Percentiles rank a stretch among this genome's conserved stretches.
These are phyloP conservation scores for Turritis glabra DNA, from an alignment of 345 rosid genomes.

Conservation along the genomic window DNA sequence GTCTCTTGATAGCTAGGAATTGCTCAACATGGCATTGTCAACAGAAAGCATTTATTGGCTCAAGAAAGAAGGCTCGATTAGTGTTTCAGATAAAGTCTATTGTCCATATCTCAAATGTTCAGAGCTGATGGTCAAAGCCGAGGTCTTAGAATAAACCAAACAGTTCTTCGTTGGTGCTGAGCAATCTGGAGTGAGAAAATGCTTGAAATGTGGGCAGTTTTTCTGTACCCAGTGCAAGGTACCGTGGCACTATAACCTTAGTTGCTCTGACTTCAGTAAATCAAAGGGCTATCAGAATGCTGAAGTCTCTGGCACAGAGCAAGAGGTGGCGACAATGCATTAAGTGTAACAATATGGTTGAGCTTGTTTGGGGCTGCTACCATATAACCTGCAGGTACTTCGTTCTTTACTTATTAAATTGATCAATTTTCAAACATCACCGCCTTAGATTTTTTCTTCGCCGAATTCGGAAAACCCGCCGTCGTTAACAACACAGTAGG, in stretches of 20 bases:
- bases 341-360: slow-evolving; percentile 55
- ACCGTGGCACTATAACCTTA: slow-evolving; percentile 65
- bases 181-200: slow-evolving; percentile 52
- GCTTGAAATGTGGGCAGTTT: slow-evolving; percentile 53
- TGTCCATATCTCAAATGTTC: slow-evolving; percentile 86
- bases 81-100: slow-evolving; percentile 60
- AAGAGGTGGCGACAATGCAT: slow-evolving; percentile 54
- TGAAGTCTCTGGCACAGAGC: slow-evolving; percentile 50
- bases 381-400: slow-evolving; percentile 57
- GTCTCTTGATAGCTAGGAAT: too few relatives aligned
- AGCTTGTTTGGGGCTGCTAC: slow-evolving; percentile 56
- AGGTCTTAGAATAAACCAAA: slow-evolving; percentile 46
- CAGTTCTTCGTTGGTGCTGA: slow-evolving; percentile 31
- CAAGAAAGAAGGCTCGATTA: slow-evolving; percentile 67
- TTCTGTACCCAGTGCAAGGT: slow-evolving; percentile 79
- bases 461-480: too few relatives aligned
- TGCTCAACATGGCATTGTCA: too few relatives aligned
- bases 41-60: too few relatives aligned
- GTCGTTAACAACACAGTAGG: too few relatives aligned
- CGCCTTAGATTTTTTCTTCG: too few relatives aligned
- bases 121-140: slow-evolving; percentile 62
- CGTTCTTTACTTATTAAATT: not conserved
- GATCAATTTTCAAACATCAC: not conserved
- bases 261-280: slow-evolving; percentile 50
- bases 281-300: slow-evolving; percentile 44